Base-by-base conservation (phyloP, 345 rosid species). In the Eucalyptus tenuipes region DNA sequence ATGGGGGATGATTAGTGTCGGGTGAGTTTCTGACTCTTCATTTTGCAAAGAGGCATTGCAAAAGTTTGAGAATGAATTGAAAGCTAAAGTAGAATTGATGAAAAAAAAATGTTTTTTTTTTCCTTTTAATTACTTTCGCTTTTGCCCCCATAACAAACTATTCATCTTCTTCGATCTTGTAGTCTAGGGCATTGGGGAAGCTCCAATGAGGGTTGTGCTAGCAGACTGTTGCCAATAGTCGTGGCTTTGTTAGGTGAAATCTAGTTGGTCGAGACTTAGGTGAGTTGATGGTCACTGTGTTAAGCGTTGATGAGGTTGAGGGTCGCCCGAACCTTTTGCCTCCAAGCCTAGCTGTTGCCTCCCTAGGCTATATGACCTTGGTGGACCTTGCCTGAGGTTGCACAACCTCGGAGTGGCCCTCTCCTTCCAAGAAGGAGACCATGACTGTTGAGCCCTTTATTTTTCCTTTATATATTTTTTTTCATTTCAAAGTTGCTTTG, bases 11-110 rank as follows among this genome's bases (percentile, higher is more conserved):
- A 52, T 52, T 52, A 52, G 24, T 52, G 3, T 52, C 0, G 0
- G 0, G 10, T 52, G 9, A 3, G 25, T 52, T 52, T 20, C 0
- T 20, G 5, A 52, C 25, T 52, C 0, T 8, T 3, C 1, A 1
- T 0, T 52, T 52, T 52, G 10, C 0, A 20, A 52, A 8, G 2
- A 8, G 10, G 10, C 0, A 52, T 0, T 0, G 0, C 2, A 18
- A 8, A 52, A 52, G 10, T 52, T 52, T 52, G 1, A 52, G 24
- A 52, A 52, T 52, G 0, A 3, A 7, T 52, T 52, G 4, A 52
- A 24, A 18, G 4, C 20, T 3, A 52, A 52, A 20, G 2, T 52
- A 8, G 1, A 52, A 52, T 20, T 16, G 22, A 18, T 16, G 0
- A 50, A n/a, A n/a, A n/a, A n/a, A n/a, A n/a, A n/a, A n/a, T n/a